A percentile compares a stretch with the other conserved stretches of the same genome.
Evolutionary conservation across 805 yeast genomes (phyloP).

Genomic region (Metschnikowia kofuensis): DNA sequence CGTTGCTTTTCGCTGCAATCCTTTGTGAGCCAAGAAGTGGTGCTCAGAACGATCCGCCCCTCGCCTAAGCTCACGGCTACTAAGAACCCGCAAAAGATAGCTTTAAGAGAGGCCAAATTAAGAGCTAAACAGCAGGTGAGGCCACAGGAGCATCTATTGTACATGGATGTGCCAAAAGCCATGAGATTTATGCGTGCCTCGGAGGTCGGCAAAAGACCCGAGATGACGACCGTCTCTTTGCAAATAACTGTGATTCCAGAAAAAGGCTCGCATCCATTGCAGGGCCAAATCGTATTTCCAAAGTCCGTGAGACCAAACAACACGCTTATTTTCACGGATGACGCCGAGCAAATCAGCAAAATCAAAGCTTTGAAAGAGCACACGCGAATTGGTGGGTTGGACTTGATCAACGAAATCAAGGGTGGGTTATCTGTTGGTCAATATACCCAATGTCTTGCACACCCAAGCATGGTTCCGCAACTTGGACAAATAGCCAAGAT

Average conservation of each 20-base stretch:
- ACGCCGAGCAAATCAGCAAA: constrained; percentile 48
- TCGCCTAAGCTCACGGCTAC: constrained; percentile 17
- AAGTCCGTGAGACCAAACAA: constrained; percentile 64
- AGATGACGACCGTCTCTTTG: constrained; percentile 64
- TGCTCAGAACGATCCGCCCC: constrained; percentile 11
- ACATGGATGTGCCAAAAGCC: constrained; percentile 71
- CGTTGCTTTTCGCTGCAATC: constrained; percentile 6
- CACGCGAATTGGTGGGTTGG: constrained; percentile 61
- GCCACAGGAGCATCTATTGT: constrained; percentile 53
- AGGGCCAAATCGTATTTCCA: constrained; percentile 72
- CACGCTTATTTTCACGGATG: constrained; percentile 66
- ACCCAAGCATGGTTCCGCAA: constrained; percentile 71
- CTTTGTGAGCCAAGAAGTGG: constrained; percentile 1
- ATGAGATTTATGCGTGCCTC: constrained; percentile 79
- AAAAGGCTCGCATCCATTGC: constrained; percentile 71
- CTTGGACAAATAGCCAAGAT: constrained; percentile 69
- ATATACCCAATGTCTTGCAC: constrained; percentile 77
- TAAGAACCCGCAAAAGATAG: constrained; percentile 16
- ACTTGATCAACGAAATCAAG: constrained; percentile 60
- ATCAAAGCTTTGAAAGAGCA: constrained; percentile 61
- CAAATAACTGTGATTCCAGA: constrained; percentile 66
- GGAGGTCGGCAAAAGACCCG: constrained; percentile 79
- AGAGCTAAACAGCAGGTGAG: constrained; percentile 23
- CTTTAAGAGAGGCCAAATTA: constrained; percentile 12
- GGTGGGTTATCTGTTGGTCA: constrained; percentile 44